Evolutionary conservation across 345 rosid species (phyloP).

Genomic region (Lepidium africanum): DNA sequence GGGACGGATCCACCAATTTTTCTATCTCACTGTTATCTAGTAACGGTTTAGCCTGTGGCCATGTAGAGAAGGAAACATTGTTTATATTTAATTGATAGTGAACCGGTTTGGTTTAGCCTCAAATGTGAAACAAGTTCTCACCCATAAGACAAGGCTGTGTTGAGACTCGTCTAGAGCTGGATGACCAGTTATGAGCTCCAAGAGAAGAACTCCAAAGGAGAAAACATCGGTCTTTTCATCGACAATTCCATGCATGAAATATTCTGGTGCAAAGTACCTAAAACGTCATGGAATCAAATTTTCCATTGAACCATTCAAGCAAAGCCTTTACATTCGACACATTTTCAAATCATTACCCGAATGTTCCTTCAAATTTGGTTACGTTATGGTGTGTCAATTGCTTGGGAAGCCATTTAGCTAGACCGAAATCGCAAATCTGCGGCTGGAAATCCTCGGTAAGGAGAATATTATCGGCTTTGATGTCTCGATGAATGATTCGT

Average conservation of each 20-base stretch:
- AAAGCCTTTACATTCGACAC: not conserved
- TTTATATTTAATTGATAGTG: not conserved
- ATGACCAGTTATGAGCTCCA: constrained; percentile 83
- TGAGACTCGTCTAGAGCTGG: constrained; percentile 62
- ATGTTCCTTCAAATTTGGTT: constrained; percentile 92
- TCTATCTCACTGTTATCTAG: constrained; percentile 42
- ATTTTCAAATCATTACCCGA: constrained; percentile 43
- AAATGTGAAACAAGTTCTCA: constrained; percentile 24
- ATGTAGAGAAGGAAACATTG: not conserved
- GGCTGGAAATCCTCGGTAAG: constrained; percentile 84
- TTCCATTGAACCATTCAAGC: not conserved
- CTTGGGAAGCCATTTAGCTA: constrained; percentile 91
- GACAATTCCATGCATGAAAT: constrained; percentile 87
- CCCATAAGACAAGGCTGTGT: constrained; percentile 79
- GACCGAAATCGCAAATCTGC: constrained; percentile 94
- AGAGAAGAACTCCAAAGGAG: constrained; percentile 80
- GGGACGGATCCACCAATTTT: constrained; percentile 61
- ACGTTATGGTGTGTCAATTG: constrained; percentile 81
- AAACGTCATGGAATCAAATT: not conserved
- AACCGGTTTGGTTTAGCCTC: not conserved
- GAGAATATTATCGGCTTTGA: constrained; percentile 88
- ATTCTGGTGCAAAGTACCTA: constrained; percentile 93
- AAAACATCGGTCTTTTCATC: constrained; percentile 93
- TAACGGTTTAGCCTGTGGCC: constrained; percentile 70
- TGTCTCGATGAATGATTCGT: constrained; percentile 93